These are phyloP conservation scores for Schizosaccharomyces cryophilus DNA, from an alignment of 805 yeast species.

Conservation along the genomic window DNA sequence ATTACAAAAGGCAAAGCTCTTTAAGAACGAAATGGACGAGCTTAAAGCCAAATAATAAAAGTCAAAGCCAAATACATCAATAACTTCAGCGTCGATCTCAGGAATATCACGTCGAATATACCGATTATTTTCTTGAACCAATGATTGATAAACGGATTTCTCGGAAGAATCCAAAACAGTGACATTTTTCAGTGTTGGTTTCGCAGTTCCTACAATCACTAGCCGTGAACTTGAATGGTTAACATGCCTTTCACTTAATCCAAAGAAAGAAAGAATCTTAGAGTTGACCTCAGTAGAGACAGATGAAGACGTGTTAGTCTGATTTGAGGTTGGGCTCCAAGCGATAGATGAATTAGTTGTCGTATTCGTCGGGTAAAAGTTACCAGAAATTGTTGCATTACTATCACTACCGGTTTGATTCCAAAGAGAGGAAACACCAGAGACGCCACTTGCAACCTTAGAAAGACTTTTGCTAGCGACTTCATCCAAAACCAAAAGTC, in stretches of 20 bases:
- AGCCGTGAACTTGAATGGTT: background rate
- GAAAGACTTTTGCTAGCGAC: background rate
- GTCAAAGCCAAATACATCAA: background rate
- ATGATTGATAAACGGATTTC: background rate
- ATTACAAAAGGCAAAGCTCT: background rate
- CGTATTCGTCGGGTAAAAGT: background rate
- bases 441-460: background rate
- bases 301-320: background rate
- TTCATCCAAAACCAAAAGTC: background rate
- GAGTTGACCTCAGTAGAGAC: background rate
- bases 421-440: background rate
- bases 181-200: background rate
- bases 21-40: background rate
- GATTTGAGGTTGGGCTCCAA: background rate
- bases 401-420: background rate
- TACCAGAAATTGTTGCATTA: background rate
- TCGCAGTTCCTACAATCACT: background rate
- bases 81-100: background rate
- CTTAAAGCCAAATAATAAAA: background rate
- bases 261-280: background rate
- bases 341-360: background rate
- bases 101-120: background rate
- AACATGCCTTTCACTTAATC: background rate
- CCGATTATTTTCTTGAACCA: background rate
- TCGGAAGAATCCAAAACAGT: background rate